Evolutionary conservation across 2,329 filamentous ascomycete species (phyloP), one percentile per base, ranked within the genome.

Genomic region (Colletotrichum sp.): DNA sequence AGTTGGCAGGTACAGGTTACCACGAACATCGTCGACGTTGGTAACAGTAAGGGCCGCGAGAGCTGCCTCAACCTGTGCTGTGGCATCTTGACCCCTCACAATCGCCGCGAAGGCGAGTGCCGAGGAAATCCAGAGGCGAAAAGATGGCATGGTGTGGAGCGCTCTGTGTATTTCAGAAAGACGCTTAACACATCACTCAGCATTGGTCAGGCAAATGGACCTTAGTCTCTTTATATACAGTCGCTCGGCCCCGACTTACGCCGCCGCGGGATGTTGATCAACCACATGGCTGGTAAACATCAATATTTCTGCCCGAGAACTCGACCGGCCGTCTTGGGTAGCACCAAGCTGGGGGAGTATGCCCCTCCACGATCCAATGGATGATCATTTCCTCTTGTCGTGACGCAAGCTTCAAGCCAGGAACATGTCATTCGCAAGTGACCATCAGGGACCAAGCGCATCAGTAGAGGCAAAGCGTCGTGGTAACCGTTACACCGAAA

Each of bases 11-110:
- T 81, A 76, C 24, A 87, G 76, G 72, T 87, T 86, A 28, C 85
- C 84, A 21, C 84, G 81, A 63, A 87, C 81, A 64, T 86, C 82
- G 9, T 83, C 80, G 24, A 86, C 75, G 75, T 86, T 86, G 52
- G 78, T 80, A 3, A 85, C 73, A 2, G 77, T 64, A 9, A 85
- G 72, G 24, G 72, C 76, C 18, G 76, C 68, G n/a, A 81, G 80
- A 12, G 78, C 78, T 26, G 78, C 73, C 24, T 77, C 71, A 34
- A 75, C 65, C 18, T 21, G 28, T 13, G 44, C 55, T 4, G 74
- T 28, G 32, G 34, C 66, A 34, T 55, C 63, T 68, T 75, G 72
- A 2, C 72, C 57, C 21, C 36, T 49, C 44, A 30, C 75, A 62
- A 36, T 59, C 30, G 63, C 76, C 49, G 68, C 71, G 6, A 77